These are phyloP conservation scores for Curvularia eragrostidis DNA, from an alignment of 2,329 filamentous ascomycete species.

Conservation along the genomic window DNA sequence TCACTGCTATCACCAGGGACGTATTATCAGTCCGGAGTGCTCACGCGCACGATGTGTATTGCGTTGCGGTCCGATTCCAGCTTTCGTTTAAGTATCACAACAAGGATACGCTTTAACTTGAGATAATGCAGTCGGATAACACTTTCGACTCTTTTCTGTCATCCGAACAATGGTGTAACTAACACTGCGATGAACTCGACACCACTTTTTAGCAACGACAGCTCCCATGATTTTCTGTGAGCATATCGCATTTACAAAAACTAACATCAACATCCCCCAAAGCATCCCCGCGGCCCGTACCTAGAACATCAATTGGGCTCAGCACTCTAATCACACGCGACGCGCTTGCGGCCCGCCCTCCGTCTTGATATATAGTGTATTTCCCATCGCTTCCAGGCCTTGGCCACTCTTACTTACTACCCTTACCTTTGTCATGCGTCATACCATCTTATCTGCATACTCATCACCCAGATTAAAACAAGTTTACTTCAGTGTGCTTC, in stretches of 20 bases:
- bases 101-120: background rate
- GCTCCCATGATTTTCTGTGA: no score
- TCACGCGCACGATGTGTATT: background rate
- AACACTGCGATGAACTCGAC: no score
- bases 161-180: no score
- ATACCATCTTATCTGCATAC: background rate
- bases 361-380: slow-evolving; percentile 36
- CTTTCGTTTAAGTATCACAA: background rate
- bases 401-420: background rate
- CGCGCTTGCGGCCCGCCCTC: slow-evolving; percentile 1
- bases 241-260: no score
- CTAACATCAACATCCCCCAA: background rate
- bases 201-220: no score
- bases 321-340: background rate
- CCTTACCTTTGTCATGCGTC: background rate
- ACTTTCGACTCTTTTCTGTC: background rate
- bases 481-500: no score
- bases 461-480: background rate
- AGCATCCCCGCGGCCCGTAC: background rate
- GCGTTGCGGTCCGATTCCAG: background rate
- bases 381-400: slow-evolving; percentile 13
- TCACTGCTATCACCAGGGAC: background rate
- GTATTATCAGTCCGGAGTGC: background rate
- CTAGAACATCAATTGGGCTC: background rate
- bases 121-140: background rate